phyloP scores from a whole-genome alignment of 768 basidiomycete species.

The Agrocybe praecox region DNA sequence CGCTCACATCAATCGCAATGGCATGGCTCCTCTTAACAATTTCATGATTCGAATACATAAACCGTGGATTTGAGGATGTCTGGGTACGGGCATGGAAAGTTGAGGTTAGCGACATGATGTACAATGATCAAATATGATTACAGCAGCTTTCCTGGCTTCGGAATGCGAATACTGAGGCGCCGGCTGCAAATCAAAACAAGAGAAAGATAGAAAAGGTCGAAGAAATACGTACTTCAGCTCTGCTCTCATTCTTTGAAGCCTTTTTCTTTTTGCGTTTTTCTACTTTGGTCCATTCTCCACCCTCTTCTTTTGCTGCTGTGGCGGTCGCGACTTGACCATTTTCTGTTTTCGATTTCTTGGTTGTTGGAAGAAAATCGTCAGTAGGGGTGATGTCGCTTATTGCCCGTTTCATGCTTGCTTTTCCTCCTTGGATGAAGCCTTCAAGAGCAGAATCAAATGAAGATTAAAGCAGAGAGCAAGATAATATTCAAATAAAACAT shows the following conservation, averaged over 20 bases:
- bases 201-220: not conserved
- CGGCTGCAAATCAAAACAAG: constrained; percentile 2
- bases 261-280: constrained; percentile 78
- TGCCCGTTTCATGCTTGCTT: constrained; percentile 3
- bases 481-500: no score
- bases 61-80: constrained; percentile 64
- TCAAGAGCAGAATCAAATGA: not conserved
- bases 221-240: constrained; percentile 51
- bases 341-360: constrained; percentile 20
- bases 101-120: constrained; percentile 16
- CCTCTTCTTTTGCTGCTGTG: not conserved
- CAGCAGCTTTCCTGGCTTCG: constrained; percentile 6
- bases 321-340: not conserved
- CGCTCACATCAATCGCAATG: constrained; percentile 78
- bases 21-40: constrained; percentile 74
- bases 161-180: not conserved
- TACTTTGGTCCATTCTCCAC: constrained; percentile 64
- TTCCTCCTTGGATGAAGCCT: no score
- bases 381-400: not conserved
- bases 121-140: constrained; percentile 5
- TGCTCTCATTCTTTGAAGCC: constrained; percentile 55
- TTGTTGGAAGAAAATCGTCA: not conserved
- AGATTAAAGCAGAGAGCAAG: not conserved
- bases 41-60: constrained; percentile 81
- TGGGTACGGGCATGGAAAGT: constrained; percentile 1